Evolutionary conservation across 768 basidiomycete species (phyloP).

Genomic region (Xerocomellus amylosporus): DNA sequence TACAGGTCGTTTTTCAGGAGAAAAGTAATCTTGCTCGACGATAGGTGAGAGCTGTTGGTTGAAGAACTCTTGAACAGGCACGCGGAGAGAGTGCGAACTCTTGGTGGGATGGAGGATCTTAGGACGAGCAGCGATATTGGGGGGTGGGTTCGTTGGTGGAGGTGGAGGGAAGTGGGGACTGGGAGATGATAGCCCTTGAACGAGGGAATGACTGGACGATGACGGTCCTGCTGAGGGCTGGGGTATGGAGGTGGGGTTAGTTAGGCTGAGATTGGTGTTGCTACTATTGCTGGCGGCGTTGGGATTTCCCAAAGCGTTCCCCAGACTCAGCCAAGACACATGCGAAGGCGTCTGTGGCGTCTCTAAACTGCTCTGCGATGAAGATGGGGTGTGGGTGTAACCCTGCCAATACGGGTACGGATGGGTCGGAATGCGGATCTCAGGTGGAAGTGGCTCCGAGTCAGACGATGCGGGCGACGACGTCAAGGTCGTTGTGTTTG

Average conservation of each 20-base stretch:
- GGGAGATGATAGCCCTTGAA: constrained; percentile 24
- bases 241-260: background rate
- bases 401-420: constrained; percentile 36
- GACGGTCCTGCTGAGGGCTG: constrained; percentile 6
- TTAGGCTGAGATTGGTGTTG: constrained; percentile 2
- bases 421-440: constrained; percentile 33
- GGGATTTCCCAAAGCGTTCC: constrained; percentile 10
- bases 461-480: constrained; percentile 23
- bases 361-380: constrained; percentile 33
- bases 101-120: constrained; percentile 32
- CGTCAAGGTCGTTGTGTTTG: constrained; percentile 15
- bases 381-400: constrained; percentile 27
- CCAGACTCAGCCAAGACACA: constrained; percentile 37
- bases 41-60: constrained; percentile 59
- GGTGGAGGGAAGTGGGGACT: constrained; percentile 35
- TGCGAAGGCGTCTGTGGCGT: constrained; percentile 37
- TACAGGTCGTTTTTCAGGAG: constrained; percentile 43
- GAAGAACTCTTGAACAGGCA: constrained; percentile 33
- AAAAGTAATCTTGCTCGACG: constrained; percentile 60
- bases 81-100: constrained; percentile 44
- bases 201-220: constrained; percentile 13
- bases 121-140: constrained; percentile 27
- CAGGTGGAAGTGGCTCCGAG: constrained; percentile 27
- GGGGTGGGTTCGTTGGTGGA: constrained; percentile 31
- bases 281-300: constrained; percentile 2